Evolutionary conservation across 192 early-diverging fungal genomes (phyloP).

Genomic region (Backusella liffmaniae): DNA sequence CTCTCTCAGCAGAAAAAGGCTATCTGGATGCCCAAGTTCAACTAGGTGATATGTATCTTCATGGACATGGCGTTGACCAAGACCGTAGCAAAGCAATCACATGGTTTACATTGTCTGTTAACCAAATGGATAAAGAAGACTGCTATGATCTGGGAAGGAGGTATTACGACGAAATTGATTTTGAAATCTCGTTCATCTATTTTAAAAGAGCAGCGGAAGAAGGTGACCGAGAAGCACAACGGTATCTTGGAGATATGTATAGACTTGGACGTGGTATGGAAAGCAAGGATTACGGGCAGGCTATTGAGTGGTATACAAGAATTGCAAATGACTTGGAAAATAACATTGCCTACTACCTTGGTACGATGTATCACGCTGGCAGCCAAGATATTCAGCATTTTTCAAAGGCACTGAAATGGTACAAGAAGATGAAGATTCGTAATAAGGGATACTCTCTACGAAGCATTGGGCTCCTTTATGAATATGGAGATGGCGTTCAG

Average conservation of each 20-base stretch:
- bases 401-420: background rate
- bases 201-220: background rate
- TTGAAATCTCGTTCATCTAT: background rate
- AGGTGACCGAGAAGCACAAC: background rate
- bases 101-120: background rate
- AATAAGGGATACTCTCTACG: background rate
- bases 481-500: background rate
- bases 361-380: background rate
- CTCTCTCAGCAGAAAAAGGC: background rate
- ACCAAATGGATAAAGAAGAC: background rate
- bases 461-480: background rate
- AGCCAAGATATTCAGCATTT: background rate
- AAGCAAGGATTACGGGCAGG: background rate
- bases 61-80: background rate
- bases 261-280: background rate
- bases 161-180: background rate
- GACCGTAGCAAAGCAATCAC: background rate
- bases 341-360: background rate
- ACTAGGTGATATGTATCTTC: background rate
- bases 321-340: background rate
- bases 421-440: background rate
- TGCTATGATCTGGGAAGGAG: background rate
- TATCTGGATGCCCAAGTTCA: background rate
- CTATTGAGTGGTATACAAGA: background rate
- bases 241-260: background rate